Base-by-base conservation (phyloP, 1,139 yeast genomes). In the Zhuliangozyma blackwelliae region DNA sequence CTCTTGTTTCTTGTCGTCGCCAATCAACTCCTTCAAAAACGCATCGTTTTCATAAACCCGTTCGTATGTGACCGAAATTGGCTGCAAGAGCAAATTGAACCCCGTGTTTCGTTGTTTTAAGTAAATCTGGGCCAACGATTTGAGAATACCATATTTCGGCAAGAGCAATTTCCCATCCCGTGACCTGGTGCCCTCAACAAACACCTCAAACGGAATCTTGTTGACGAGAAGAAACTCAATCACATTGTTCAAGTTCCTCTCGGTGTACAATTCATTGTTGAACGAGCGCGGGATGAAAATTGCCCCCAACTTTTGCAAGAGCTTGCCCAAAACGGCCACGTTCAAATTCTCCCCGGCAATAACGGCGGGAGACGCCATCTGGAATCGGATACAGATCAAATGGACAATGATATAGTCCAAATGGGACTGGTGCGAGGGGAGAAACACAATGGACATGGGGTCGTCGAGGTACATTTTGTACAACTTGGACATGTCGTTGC, bases 291-390 rank as follows among this genome's bases (percentile, higher is more conserved):
- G 69, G 43, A 72, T 72, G 54, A 68, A 72, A 26, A 71, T 63
- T 12, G 75, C 77, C 4, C 77, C 77, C 45, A 72, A 57, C 29
- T 59, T 58, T 41, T 67, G 65, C 46, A 72, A 54, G 34, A 68
- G 55, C 4, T 62, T 60, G 2, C 85, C 84, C 38, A 80, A 67
- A 10, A 79, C 61, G 1, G 84, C 79, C 37, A 80, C 79, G 50
- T 80, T 79, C 52, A 80, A 69, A 54, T 80, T 80, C 40, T 80
- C 85, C 7, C 87, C 87, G 1, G 87, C 86, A 36, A 80, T 76
- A 4, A 80, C 84, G 3, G 75, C 59, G 1, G 87, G 87, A 10
- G 72, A 57, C 9, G 82, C 66, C 43, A 80, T 59, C 29, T 79
- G 80, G 46, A 79, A 68, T 29, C 85, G 58, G 47, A 77, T 70